Evolutionary conservation across 305 asterid species (phyloP).

Genomic region (Fraxinus paxiana): DNA sequence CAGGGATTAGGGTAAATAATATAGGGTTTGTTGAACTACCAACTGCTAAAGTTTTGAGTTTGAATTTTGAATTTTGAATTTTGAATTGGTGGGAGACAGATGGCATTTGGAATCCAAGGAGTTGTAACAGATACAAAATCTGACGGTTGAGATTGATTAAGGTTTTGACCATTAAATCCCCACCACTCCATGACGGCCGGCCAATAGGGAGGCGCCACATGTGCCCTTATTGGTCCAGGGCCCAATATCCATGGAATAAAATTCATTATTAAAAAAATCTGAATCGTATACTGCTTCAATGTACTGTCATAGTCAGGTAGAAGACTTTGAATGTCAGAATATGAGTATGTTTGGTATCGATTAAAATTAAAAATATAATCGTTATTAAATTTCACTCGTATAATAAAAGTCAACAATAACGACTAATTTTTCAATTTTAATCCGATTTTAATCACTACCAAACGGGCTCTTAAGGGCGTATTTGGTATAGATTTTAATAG

Average conservation of each 20-base stretch:
- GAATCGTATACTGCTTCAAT: too few species aligned
- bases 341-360: too few species aligned
- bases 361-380: too few species aligned
- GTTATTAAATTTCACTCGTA: too few species aligned
- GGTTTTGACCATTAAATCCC: neutral
- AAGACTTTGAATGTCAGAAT: too few species aligned
- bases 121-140: slow-evolving; percentile 22
- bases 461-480: too few species aligned
- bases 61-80: slow-evolving; percentile 22
- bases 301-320: too few species aligned
- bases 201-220: neutral
- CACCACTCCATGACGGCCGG: neutral
- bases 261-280: neutral
- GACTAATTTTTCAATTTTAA: too few species aligned
- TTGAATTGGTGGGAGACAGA: slow-evolving; percentile 24
- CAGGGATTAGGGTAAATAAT: neutral
- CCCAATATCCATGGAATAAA: neutral
- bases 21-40: neutral
- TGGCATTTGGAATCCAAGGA: slow-evolving; percentile 18
- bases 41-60: neutral
- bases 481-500: too few species aligned
- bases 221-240: neutral
- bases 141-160: slow-evolving; percentile 20
- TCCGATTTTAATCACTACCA: too few species aligned
- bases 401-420: too few species aligned